A percentile compares a stretch with the other conserved stretches of the same genome.
Evolutionary conservation across 2,329 filamentous ascomycete genomes (phyloP).

Genomic region (Hansfordia pulvinata): DNA sequence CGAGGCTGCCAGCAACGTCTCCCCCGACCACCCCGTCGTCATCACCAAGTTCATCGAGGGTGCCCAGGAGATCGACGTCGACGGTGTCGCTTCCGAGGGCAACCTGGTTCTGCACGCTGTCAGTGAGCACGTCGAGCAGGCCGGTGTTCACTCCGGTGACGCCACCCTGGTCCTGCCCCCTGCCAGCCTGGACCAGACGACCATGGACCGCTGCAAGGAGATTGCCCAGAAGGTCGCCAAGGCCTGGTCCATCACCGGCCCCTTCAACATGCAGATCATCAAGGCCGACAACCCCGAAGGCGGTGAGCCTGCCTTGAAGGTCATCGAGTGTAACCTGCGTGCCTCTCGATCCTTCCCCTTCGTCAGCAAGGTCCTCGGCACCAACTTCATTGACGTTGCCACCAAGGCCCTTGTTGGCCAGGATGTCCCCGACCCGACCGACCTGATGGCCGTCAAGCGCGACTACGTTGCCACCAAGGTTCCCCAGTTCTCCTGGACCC

Average conservation of each 20-base stretch:
- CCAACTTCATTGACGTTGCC: slow-evolving; percentile 92
- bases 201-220: slow-evolving; percentile 81
- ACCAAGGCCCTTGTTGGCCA: slow-evolving; percentile 83
- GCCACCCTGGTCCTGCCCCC: slow-evolving; percentile 90
- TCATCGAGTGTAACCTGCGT: slow-evolving; percentile 96
- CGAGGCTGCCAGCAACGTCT: slow-evolving; percentile 76
- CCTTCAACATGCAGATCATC: slow-evolving; percentile 99
- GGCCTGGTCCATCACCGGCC: slow-evolving; percentile 93
- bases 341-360: slow-evolving; percentile 97
- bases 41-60: slow-evolving; percentile 98
- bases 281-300: slow-evolving; percentile 70
- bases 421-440: slow-evolving; percentile 69
- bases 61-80: slow-evolving; percentile 90
- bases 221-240: slow-evolving; percentile 94
- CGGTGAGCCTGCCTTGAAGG: slow-evolving; percentile 68
- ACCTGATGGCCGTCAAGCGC: slow-evolving; percentile 80
- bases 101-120: slow-evolving; percentile 84
- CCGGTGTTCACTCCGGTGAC: slow-evolving; percentile 95
- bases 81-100: slow-evolving; percentile 78
- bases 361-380: slow-evolving; percentile 90
- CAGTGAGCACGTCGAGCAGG: slow-evolving; percentile 93
- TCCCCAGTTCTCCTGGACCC: slow-evolving; percentile 97
- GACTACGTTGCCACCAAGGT: slow-evolving; percentile 96
- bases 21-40: slow-evolving; percentile 92
- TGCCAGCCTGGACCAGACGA: slow-evolving; percentile 58